A percentile compares a stretch with the other conserved stretches of the same genome.
These are phyloP conservation scores for Rhododendron griersonianum DNA, from an alignment of 148 eudicot species.

Conservation along the genomic window DNA sequence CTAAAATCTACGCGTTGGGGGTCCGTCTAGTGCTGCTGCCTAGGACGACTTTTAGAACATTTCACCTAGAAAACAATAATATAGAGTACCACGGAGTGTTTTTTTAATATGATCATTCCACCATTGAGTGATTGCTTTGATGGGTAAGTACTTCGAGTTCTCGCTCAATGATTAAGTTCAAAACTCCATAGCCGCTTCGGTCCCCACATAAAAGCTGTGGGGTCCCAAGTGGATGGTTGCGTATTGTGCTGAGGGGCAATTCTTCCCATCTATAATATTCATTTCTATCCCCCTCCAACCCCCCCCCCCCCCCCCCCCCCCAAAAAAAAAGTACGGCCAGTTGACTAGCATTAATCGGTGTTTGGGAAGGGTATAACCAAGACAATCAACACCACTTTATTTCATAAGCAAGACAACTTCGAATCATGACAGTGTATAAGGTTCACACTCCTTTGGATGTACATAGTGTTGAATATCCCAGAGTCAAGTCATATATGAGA, in stretches of 20 bases:
- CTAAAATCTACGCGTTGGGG: neutral
- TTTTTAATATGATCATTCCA: neutral
- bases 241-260: neutral
- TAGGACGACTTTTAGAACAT: neutral
- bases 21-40: too few species aligned
- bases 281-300: neutral
- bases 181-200: neutral
- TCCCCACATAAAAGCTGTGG: neutral
- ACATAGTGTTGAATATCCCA: neutral
- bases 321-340: neutral
- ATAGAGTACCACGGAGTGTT: neutral
- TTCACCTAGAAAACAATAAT: neutral
- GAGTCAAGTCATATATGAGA: neutral
- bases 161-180: neutral
- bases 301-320: neutral
- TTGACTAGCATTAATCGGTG: neutral
- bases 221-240: neutral
- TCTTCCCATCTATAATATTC: neutral
- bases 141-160: neutral
- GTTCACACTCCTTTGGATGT: neutral
- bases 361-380: neutral
- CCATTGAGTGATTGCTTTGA: neutral
- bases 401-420: neutral
- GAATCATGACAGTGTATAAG: neutral
- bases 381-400: neutral